These are phyloP conservation scores for Pecoramyces ruminantium DNA, from an alignment of 192 early-diverging fungal genomes.

Conservation along the genomic window DNA sequence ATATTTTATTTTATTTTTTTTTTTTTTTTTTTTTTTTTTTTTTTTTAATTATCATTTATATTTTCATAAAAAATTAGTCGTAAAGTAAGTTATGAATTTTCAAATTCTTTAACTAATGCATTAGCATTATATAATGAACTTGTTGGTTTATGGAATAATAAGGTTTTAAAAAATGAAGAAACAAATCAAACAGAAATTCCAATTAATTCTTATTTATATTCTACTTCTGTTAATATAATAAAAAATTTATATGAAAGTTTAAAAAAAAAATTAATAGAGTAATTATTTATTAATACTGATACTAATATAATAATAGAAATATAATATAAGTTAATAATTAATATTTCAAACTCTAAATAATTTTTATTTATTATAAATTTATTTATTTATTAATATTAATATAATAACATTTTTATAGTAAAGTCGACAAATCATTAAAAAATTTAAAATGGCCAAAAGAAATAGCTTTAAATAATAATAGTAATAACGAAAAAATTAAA, in stretches of 20 bases:
- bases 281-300: background rate
- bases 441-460: background rate
- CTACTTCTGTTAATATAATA: background rate
- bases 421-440: background rate
- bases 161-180: background rate
- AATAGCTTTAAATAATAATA: background rate
- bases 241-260: background rate
- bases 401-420: background rate
- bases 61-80: background rate
- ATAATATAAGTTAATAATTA: no score
- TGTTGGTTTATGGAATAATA: background rate
- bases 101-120: background rate
- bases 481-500: background rate
- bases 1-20: no score
- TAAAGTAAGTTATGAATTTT: background rate
- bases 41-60: no score
- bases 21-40: no score
- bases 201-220: background rate
- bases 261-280: background rate
- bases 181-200: background rate
- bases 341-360: no score
- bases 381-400: no score
- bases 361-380: no score
- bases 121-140: background rate
- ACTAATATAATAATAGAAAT: no score